Base-by-base conservation (phyloP, 306 rosid species). In the Luffa acutangula region DNA sequence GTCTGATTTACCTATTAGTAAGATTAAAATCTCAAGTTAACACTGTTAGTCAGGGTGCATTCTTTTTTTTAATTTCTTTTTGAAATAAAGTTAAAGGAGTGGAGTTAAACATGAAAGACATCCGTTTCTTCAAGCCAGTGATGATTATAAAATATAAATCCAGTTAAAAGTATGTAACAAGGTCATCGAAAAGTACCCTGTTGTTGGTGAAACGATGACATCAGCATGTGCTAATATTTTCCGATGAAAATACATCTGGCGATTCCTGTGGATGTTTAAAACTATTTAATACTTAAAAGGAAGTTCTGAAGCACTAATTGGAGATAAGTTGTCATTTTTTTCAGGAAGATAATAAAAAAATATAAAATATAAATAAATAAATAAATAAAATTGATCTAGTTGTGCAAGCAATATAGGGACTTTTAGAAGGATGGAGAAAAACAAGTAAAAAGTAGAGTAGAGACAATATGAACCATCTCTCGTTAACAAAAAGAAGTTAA, bases 171-270 rank as follows among this genome's bases (percentile, higher is more conserved):
- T 9, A 57, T 37, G 53, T 9, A n/a, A 17, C 4, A 20, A 77
- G 10, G 52, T n/a, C 6, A 69, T 4, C 9, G 54, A 33, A 78
- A 78, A 81, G 31, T 69, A 93, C 98, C 98, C 98, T 0, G 92
- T 87, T 80, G 98, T 93, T 66, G 98, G 98, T 45, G 97, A 84
- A 77, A 94, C 98, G 67, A 94, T 94, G 81, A 92, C 93, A 76
- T 94, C 97, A 54, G 98, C 93, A 17, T 85, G 85, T 5, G 86
- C 79, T 79, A 94, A 87, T 85, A 94, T 88, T 67, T 85, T 91
- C 84, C 43, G 85, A 83, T 94, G 98, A 80, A 94, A 81, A 78
- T 91, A 91, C 81, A 92, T 79, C 81, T 94, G 98, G 18, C 98
- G 91, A 81, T 92, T 92, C 91, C 98, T 92, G 91, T 62, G 36